Base-by-base conservation (phyloP, 805 yeast genomes). In the Saccharomycopsis oosterbeekiorum region DNA sequence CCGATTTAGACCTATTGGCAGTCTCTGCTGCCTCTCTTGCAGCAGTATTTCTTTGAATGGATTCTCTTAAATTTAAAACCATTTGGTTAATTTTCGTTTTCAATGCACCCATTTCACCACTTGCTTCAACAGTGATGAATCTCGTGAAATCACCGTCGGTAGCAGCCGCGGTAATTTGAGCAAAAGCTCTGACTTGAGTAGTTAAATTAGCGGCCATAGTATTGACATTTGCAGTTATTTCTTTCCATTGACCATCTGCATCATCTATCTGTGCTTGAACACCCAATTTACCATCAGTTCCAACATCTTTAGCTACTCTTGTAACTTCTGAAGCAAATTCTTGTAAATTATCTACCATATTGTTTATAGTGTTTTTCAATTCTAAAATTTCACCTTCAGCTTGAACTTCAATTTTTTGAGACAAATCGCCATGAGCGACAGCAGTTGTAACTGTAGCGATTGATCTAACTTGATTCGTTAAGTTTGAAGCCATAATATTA, bases 131-230 rank as follows among this genome's bases (percentile, higher is more conserved):
- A 0, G 97, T 89, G 65, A 89, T 90, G 68, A 89, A 87, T 65
- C 93, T 80, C 0, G 96, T 89, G 73, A 89, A 89, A 71, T 89
- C 96, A 70, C 96, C 96, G 74, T 89, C 96, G 1, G 96, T 89
- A 14, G 96, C 96, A 36, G 97, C 94, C 29, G 94, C 96, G 0
- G 97, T 89, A 68, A 89, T 89, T 71, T 89, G 96, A 43, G 96
- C 96, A 76, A 89, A 89, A 0, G 96, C 96, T 73, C 96, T 82
- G 69, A 89, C 96, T 75, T 89, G 97, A 1, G 96, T 86, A 0
- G 97, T 89, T 71, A 89, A 80, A 71, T 89, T 89, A n/a, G 93
- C 84, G 59, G 97, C 96, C 97, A 89, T 89, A 26, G 93, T 89
- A 70, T 89, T 89, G 66, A 89, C 97, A 73, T 89, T 89, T 19